These are phyloP conservation scores for Beauveria australis DNA, from an alignment of 2,329 filamentous ascomycete species.

Conservation along the genomic window DNA sequence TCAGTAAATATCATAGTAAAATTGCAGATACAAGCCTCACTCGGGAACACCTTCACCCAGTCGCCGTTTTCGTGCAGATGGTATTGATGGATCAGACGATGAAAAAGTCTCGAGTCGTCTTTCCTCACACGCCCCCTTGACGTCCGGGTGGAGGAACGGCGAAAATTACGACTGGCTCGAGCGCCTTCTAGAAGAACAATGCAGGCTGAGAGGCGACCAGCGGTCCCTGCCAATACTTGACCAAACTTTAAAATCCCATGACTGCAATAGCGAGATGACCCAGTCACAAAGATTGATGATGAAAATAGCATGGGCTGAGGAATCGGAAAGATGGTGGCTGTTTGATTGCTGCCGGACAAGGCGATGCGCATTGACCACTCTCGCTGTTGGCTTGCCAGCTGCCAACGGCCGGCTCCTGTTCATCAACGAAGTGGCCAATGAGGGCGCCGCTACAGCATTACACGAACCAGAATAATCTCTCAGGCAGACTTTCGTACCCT, in stretches of 20 bases:
- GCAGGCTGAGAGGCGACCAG: not conserved
- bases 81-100: not conserved
- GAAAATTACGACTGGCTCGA: conserved; percentile 2
- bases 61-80: not conserved
- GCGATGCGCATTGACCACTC: not conserved
- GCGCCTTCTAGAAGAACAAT: conserved; percentile 9
- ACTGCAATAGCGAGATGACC: not conserved
- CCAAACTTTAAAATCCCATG: not conserved
- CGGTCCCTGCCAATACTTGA: not conserved
- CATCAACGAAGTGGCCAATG: not conserved
- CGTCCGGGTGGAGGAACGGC: not conserved
- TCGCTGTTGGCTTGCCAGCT: not conserved
- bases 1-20: not conserved
- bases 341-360: not conserved
- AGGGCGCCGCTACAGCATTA: too few species aligned
- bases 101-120: not conserved
- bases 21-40: not conserved
- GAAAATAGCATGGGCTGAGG: too few species aligned
- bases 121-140: not conserved
- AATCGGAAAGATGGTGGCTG: not conserved
- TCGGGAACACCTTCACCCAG: not conserved
- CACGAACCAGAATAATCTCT: too few species aligned
- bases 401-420: not conserved
- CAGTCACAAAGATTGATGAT: too few species aligned
- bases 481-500: too few species aligned